A percentile compares a stretch with the other conserved stretches of the same genome.
These are phyloP conservation scores for Arthrinium phaeospermum DNA, from an alignment of 2,329 filamentous ascomycete species.

Conservation along the genomic window DNA sequence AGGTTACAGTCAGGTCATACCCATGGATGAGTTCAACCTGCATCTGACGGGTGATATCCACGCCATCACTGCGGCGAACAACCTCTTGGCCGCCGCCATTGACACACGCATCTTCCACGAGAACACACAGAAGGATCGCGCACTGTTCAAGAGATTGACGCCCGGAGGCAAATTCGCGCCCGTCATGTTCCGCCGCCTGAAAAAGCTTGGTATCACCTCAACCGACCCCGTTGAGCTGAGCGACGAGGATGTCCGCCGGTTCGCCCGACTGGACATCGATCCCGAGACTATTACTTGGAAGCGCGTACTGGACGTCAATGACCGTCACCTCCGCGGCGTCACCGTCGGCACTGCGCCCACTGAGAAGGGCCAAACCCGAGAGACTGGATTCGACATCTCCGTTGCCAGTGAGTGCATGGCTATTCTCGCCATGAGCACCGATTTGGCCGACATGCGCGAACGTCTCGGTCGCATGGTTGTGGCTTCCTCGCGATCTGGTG, in stretches of 20 bases:
- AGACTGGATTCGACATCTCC: slow-evolving; percentile 97
- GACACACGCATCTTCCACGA: slow-evolving; percentile 99
- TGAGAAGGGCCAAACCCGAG: slow-evolving; percentile 85
- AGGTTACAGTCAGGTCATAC: slow-evolving; percentile 98
- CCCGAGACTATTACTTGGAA: slow-evolving; percentile 97
- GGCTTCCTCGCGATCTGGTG: slow-evolving; percentile 81
- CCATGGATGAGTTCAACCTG: slow-evolving; percentile 99
- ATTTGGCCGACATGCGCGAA: slow-evolving; percentile 87
- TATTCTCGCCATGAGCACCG: slow-evolving; percentile 90
- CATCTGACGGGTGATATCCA: slow-evolving; percentile 98
- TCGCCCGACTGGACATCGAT: slow-evolving; percentile 95
- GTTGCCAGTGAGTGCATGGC: slow-evolving; percentile 99
- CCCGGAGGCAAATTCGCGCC: slow-evolving; percentile 92
- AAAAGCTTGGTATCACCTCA: slow-evolving; percentile 96
- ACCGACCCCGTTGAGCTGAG: slow-evolving; percentile 91
- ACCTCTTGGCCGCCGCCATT: slow-evolving; percentile 92
- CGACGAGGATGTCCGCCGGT: slow-evolving; percentile 83
- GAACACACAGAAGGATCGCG: slow-evolving; percentile 87
- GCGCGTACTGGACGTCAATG: slow-evolving; percentile 95
- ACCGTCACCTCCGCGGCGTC: slow-evolving; percentile 88
- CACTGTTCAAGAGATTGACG: slow-evolving; percentile 86
- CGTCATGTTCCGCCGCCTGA: slow-evolving; percentile 89
- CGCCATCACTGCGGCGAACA: slow-evolving; percentile 96
- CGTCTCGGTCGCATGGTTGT: slow-evolving; percentile 95
- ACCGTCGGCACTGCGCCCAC: slow-evolving; percentile 88